Evolutionary conservation across 2,329 filamentous ascomycete species (phyloP).

Genomic region (Phaeosphaeriaceae sp.): DNA sequence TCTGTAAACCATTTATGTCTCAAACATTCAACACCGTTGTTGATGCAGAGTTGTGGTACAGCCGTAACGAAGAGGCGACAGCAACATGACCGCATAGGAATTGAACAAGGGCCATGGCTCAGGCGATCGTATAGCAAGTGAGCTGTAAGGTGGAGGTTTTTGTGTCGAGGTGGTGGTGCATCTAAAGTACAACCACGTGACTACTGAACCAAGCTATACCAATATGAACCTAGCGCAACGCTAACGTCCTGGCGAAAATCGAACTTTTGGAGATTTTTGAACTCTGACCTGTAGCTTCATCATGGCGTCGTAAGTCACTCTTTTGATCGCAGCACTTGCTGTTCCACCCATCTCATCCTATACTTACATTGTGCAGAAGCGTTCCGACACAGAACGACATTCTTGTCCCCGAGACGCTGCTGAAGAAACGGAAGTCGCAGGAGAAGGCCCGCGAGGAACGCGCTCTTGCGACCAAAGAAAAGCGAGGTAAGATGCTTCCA

Average conservation of each 20-base stretch:
- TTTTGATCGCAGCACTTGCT: conserved; percentile 63
- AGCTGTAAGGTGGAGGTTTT: too few relatives aligned
- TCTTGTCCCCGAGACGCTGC: conserved; percentile 97
- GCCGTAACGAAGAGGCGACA: too few relatives aligned
- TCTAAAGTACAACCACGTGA: too few relatives aligned
- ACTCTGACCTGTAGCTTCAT: conserved; percentile 22
- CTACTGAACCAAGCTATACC: too few relatives aligned
- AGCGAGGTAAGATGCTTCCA: conserved; percentile 75
- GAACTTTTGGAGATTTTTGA: conserved; percentile 22
- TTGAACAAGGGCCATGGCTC: too few relatives aligned
- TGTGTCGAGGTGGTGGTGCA: too few relatives aligned
- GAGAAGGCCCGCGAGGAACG: conserved; percentile 97
- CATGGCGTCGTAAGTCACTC: conserved; percentile 61
- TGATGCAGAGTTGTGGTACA: too few relatives aligned
- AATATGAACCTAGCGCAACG: conserved; percentile 5
- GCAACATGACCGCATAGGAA: background rate
- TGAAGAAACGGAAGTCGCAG: conserved; percentile 99
- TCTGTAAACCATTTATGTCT: conserved; percentile 31
- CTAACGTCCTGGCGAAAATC: conserved; percentile 20
- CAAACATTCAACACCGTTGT: conserved; percentile 10
- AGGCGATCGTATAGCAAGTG: too few relatives aligned
- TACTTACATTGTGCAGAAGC: conserved; percentile 64
- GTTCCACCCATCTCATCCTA: conserved; percentile 44
- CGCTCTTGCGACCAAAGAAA: conserved; percentile 78
- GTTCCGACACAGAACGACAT: conserved; percentile 95